phyloP scores from a whole-genome alignment of 2,329 filamentous ascomycete species.

The Leptographium wingfieldii region DNA sequence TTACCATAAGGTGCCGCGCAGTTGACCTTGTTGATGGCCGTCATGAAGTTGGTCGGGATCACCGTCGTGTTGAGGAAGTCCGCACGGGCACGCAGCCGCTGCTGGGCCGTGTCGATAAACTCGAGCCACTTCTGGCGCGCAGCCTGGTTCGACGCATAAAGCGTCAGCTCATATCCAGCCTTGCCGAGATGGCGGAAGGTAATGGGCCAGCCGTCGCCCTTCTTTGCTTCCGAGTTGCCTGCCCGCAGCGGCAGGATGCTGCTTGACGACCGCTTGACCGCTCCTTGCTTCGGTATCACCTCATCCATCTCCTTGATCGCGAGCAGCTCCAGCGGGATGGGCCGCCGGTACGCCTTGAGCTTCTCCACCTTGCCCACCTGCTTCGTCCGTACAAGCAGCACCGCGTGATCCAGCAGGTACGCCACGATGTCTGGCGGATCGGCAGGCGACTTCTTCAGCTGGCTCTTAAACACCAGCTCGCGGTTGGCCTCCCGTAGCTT shows the following conservation, averaged over 20 bases:
- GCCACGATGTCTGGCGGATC: conserved; percentile 84
- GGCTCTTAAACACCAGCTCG: conserved; percentile 87
- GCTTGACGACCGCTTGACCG: conserved; percentile 77
- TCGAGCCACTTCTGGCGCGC: conserved; percentile 95
- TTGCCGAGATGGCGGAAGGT: conserved; percentile 95
- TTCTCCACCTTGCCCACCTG: conserved; percentile 88
- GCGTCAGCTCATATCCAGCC: conserved; percentile 82
- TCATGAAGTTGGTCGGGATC: conserved; percentile 48
- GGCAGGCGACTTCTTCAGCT: conserved; percentile 81
- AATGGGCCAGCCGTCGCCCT: conserved; percentile 74
- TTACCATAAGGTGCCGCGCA: conserved; percentile 84
- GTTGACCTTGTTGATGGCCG: conserved; percentile 69
- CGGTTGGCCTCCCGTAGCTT: conserved; percentile 89
- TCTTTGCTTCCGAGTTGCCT: conserved; percentile 40
- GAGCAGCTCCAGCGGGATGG: conserved; percentile 85
- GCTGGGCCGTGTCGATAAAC: conserved; percentile 82
- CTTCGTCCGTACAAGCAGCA: conserved; percentile 83
- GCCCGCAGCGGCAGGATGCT: conserved; percentile 49
- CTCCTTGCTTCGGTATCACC: conserved; percentile 67
- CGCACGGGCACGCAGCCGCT: conserved; percentile 72
- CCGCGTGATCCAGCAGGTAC: conserved; percentile 92
- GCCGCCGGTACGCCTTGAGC: conserved; percentile 82
- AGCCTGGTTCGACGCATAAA: conserved; percentile 76
- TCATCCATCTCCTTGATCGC: conserved; percentile 97
- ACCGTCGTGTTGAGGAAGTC: conserved; percentile 74